Base-by-base conservation (phyloP, 1,284 basidiomycete species). In the Fistulinella cinereoalba region DNA sequence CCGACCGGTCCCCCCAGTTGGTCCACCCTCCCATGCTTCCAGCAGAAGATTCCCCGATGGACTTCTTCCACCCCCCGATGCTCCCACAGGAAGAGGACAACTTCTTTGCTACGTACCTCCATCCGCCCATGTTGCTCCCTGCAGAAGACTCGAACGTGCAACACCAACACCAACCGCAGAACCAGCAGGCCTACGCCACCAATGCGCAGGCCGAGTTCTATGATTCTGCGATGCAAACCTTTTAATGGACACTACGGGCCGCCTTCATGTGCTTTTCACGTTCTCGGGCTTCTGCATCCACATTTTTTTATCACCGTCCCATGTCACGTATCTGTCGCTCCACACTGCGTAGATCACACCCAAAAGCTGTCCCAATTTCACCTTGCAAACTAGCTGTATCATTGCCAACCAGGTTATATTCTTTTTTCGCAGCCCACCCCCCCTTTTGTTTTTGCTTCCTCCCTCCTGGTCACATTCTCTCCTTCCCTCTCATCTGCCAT, bases 1-100 rank as follows among this genome's bases (percentile, higher is more conserved):
- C 67, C 37, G 70, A 73, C 48, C 67, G 72, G 47, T 79, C 78
- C 10, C 76, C 77, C 4, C 71, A 73, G 37, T 62, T 77, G 43
- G 68, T 80, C 50, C 83, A 83, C 48, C 80, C 80, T n/a, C 79
- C 79, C 18, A 78, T 81, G 77, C 68, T 81, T 13, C 74, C 75
- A 0, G 64, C 70, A 1, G 70, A 75, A 6, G 73, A 74, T 51
- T 66, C 69, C 6, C 69, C 70, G 36, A 74, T 78, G 72, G 76
- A 78, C 53, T 79, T 73, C 54, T 65, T 78, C 25, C 78, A 80
- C 52, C 74, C 69, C 19, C 71, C 71, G 7, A 76, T 76, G 72
- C 64, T 73, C 9, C 66, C 73, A 1, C 69, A 74, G 31, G 71
- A 77, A 15, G 75, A 79, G 25, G 79, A 83, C 22, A 71, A 69